These are phyloP conservation scores for Rhamnella rubrinervis DNA, from an alignment of 331 rosid genomes.

Conservation along the genomic window DNA sequence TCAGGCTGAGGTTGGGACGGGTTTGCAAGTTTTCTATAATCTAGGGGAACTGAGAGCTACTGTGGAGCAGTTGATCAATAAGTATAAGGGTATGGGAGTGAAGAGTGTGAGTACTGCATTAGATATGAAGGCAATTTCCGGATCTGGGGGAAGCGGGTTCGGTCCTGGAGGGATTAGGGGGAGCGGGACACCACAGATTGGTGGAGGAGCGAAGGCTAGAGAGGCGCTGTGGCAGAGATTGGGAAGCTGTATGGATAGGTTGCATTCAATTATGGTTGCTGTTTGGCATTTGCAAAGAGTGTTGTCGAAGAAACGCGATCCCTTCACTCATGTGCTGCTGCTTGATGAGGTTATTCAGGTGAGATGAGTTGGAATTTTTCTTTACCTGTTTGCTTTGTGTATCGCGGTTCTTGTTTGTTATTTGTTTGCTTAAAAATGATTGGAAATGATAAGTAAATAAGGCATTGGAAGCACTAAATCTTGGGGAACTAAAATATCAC, in stretches of 20 bases:
- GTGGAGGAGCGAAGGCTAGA: constrained; percentile 87
- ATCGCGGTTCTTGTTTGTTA: neutral
- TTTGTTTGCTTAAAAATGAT: constrained; percentile 4
- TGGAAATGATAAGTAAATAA: neutral
- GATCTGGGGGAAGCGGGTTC: constrained; percentile 56
- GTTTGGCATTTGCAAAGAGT: constrained; percentile 98
- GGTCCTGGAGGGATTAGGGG: constrained; percentile 97
- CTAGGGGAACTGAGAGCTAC: constrained; percentile 79
- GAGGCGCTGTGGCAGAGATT: constrained; percentile 90
- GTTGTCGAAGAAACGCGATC: constrained; percentile 92
- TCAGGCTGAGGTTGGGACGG: constrained; percentile 97
- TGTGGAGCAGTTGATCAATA: constrained; percentile 67
- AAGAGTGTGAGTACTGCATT: constrained; percentile 69
- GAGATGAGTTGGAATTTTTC: constrained; percentile 16
- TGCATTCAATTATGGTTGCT: constrained; percentile 77
- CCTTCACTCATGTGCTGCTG: constrained; percentile 83
- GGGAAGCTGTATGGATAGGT: constrained; percentile 84
- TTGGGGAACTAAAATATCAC: no score
- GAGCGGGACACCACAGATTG: constrained; percentile 89
- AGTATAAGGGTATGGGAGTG: constrained; percentile 72
- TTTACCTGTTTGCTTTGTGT: neutral
- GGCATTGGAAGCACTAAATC: neutral
- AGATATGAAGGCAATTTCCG: constrained; percentile 94
- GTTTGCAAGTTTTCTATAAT: constrained; percentile 92
- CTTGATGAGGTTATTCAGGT: constrained; percentile 96